These are phyloP conservation scores for Aspergillus terreus DNA, from an alignment of 2,329 filamentous ascomycete species.

Conservation along the genomic window DNA sequence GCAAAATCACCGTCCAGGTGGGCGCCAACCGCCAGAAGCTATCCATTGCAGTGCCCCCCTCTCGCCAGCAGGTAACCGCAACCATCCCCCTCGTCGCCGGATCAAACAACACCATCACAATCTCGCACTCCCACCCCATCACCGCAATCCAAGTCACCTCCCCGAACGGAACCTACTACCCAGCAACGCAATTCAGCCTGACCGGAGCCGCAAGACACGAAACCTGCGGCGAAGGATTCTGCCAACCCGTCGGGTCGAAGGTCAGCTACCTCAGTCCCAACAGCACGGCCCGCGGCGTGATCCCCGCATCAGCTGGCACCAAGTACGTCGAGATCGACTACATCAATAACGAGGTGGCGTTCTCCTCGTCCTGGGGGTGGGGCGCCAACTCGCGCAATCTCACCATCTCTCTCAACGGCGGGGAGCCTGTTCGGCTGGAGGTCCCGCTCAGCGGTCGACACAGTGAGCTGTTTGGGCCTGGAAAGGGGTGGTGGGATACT, in stretches of 20 bases:
- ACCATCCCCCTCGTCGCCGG: constrained; percentile 19
- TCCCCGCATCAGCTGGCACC: constrained; percentile 29
- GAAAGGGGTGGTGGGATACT: constrained; percentile 50
- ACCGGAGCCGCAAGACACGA: constrained; percentile 33
- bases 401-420: constrained; percentile 48
- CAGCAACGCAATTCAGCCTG: constrained; percentile 35
- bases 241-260: constrained; percentile 43
- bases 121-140: constrained; percentile 15
- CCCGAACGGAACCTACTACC: constrained; percentile 38
- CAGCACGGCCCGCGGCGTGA: constrained; percentile 32
- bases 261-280: constrained; percentile 36
- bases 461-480: constrained; percentile 37
- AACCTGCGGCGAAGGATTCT: constrained; percentile 38
- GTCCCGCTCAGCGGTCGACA: constrained; percentile 44
- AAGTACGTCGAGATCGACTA: constrained; percentile 49
- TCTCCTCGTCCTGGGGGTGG: constrained; percentile 40
- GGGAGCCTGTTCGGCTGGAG: constrained; percentile 43
- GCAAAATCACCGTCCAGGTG: constrained; percentile 7
- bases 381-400: constrained; percentile 51
- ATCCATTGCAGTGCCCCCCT: constrained; percentile 7
- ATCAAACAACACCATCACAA: constrained; percentile 22
- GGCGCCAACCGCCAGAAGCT: not conserved
- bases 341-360: constrained; percentile 51
- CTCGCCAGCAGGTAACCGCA: constrained; percentile 2
- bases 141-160: constrained; percentile 19